A percentile compares a stretch with the other conserved stretches of the same genome.
Conservation (phyloP, 768 basidiomycete genomes). For the Lepiota brunneoincarnata region DNA sequence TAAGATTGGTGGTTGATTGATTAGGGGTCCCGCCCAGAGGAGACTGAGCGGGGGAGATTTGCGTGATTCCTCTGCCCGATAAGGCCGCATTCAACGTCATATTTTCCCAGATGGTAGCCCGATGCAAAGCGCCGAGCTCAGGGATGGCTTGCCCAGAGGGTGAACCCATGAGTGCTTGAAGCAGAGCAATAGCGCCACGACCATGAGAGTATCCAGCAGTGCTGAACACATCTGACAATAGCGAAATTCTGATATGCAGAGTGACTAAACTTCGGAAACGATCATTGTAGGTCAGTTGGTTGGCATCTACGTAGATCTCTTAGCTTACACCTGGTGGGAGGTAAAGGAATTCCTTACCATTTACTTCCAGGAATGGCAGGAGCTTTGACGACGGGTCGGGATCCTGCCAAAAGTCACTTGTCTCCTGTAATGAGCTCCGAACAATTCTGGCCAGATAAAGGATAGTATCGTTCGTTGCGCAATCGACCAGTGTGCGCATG, state of each 20-base stretch:
- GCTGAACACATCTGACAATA: conserved; percentile 86
- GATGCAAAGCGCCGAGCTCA: conserved; percentile 78
- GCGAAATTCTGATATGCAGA: conserved; percentile 74
- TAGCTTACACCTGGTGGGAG: conserved; percentile 1
- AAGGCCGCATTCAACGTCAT: conserved; percentile 68
- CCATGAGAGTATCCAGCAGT: conserved; percentile 82
- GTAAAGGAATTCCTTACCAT: conserved; percentile 29
- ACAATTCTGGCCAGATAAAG: conserved; percentile 69
- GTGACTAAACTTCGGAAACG: conserved; percentile 72
- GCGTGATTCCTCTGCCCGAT: conserved; percentile 50
- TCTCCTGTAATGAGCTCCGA: conserved; percentile 64
- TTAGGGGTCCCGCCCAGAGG: conserved; percentile 49
- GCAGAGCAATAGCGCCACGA: conserved; percentile 67
- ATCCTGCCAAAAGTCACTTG: conserved; percentile 67
- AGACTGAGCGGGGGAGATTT: conserved; percentile 39
- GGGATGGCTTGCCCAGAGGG: conserved; percentile 61
- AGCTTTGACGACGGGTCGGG: conserved; percentile 58
- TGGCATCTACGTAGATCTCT: conserved; percentile 33
- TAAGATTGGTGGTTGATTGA: conserved; percentile 38
- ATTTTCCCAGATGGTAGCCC: conserved; percentile 85
- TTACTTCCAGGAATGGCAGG: conserved; percentile 56
- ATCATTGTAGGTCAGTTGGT: conserved; percentile 50
- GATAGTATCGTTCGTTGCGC: conserved; percentile 75
- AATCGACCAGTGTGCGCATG: conserved; percentile 86
- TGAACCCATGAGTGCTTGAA: conserved; percentile 70